Evolutionary conservation across 768 basidiomycete species (phyloP).

Genomic region (Astraeus odoratus): DNA sequence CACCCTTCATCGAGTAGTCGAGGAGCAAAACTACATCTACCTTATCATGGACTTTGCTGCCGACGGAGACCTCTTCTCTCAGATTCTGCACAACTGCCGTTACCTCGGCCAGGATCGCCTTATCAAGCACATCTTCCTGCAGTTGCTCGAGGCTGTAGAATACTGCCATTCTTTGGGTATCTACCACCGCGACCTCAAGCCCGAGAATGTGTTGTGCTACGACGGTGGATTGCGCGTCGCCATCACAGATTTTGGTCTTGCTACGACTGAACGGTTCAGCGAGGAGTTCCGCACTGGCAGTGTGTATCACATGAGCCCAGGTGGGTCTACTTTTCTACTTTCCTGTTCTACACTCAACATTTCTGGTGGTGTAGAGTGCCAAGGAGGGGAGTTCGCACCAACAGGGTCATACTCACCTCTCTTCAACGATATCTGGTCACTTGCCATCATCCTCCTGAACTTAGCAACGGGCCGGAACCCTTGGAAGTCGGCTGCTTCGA

Average conservation of each 20-base stretch:
- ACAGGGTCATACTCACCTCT: conserved; percentile 74
- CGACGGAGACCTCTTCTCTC: conserved; percentile 87
- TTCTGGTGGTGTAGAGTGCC: conserved; percentile 60
- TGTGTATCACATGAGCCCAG: conserved; percentile 98
- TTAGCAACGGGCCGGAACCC: conserved; percentile 92
- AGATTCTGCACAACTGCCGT: conserved; percentile 68
- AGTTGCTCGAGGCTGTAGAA: conserved; percentile 89
- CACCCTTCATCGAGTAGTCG: conserved; percentile 82
- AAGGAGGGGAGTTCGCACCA: conserved; percentile 59
- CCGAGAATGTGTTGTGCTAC: conserved; percentile 90
- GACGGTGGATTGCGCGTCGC: conserved; percentile 69
- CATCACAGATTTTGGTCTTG: conserved; percentile 93
- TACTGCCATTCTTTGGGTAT: conserved; percentile 89
- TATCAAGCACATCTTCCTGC: conserved; percentile 87
- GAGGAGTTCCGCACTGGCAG: conserved; percentile 93
- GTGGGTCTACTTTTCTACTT: conserved; percentile 32
- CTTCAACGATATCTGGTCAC: conserved; percentile 92
- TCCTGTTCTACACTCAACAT: conserved; percentile 13
- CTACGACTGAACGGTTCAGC: conserved; percentile 80
- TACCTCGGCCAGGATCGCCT: conserved; percentile 81
- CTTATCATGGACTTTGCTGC: conserved; percentile 92
- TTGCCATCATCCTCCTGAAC: conserved; percentile 95
- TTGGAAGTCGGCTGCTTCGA: conserved; percentile 80
- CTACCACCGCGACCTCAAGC: conserved; percentile 96
- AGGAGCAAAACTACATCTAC: conserved; percentile 75